These are phyloP conservation scores for grape (Vitis vinifera) DNA, from an alignment of 164 flowering plant species.

Conservation along the genomic window DNA sequence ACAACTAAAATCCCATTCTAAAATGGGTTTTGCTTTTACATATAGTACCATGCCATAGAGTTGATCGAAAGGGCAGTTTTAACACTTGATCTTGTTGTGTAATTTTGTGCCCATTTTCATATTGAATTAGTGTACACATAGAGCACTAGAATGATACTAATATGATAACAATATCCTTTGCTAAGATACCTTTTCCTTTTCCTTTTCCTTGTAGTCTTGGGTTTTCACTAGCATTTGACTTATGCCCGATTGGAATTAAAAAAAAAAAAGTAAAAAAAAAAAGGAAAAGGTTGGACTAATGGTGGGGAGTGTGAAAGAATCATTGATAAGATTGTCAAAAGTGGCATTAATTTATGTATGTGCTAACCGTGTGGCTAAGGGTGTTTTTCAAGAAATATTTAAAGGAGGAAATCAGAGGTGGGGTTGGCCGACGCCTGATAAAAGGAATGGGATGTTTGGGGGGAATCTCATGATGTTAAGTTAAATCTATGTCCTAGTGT, in stretches of 20 bases:
- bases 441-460: too few species aligned
- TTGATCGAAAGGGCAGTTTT: too few species aligned
- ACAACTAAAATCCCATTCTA: too few species aligned
- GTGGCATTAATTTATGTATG: not conserved
- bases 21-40: too few species aligned
- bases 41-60: too few species aligned
- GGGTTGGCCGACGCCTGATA: not conserved
- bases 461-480: not conserved
- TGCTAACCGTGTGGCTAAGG: not conserved
- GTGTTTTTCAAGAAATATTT: not conserved
- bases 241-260: not conserved
- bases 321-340: not conserved
- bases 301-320: constrained; percentile 10
- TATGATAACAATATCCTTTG: not conserved
- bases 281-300: not conserved
- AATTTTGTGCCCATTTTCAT: too few species aligned
- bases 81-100: too few species aligned
- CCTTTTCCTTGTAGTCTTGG: too few species aligned
- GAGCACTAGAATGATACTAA: too few species aligned
- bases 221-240: constrained; percentile 1
- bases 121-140: too few species aligned
- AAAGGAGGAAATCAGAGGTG: not conserved
- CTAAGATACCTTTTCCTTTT: not conserved
- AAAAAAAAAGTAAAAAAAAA: not conserved
- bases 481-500: not conserved